Percentiles rank a stretch among this genome's conserved stretches.
phyloP scores from a whole-genome alignment of 192 early-diverging fungal genomes.

The Coemansia sp. region DNA sequence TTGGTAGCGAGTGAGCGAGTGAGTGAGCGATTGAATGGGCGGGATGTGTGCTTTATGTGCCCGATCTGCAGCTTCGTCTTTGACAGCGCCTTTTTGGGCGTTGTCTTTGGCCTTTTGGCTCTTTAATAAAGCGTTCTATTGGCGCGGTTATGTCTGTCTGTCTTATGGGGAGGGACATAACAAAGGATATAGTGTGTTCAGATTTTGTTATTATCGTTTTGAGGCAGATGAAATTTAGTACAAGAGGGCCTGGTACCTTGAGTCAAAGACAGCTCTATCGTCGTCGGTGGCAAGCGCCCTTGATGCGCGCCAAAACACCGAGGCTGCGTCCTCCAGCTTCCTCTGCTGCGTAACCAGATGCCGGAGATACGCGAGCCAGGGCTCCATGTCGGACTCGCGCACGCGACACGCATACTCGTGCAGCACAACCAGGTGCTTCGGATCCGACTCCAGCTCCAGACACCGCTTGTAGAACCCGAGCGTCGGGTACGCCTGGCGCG shows the following conservation, averaged over 20 bases:
- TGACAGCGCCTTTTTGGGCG: too few relatives aligned
- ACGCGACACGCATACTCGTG: constrained; percentile 43
- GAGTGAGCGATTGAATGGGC: too few relatives aligned
- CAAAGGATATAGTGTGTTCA: too few relatives aligned
- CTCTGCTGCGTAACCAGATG: constrained; percentile 17
- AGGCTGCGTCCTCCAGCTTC: constrained; percentile 17
- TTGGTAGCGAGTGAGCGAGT: too few relatives aligned
- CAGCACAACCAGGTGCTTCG: constrained; percentile 14
- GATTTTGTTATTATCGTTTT: not conserved
- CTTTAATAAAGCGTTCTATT: too few relatives aligned
- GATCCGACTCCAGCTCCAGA: constrained; percentile 59
- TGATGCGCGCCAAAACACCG: constrained; percentile 41
- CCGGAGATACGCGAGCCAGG: constrained; percentile 39
- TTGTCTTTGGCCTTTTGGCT: too few relatives aligned
- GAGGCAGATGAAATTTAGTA: not conserved
- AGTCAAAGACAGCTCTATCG: constrained; percentile 9
- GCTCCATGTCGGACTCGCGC: constrained; percentile 11
- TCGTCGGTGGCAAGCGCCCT: constrained; percentile 10
- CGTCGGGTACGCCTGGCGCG: constrained; percentile 62
- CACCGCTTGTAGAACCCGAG: constrained; percentile 63
- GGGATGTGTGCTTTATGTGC: too few relatives aligned
- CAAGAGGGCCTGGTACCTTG: constrained; percentile 22
- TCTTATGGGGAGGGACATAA: too few relatives aligned
- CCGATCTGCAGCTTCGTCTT: too few relatives aligned
- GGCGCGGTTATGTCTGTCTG: too few relatives aligned